A percentile compares a stretch with the other conserved stretches of the same genome.
These are phyloP conservation scores for Alternaria sp. DNA, from an alignment of 2,329 filamentous ascomycete genomes.

Conservation along the genomic window DNA sequence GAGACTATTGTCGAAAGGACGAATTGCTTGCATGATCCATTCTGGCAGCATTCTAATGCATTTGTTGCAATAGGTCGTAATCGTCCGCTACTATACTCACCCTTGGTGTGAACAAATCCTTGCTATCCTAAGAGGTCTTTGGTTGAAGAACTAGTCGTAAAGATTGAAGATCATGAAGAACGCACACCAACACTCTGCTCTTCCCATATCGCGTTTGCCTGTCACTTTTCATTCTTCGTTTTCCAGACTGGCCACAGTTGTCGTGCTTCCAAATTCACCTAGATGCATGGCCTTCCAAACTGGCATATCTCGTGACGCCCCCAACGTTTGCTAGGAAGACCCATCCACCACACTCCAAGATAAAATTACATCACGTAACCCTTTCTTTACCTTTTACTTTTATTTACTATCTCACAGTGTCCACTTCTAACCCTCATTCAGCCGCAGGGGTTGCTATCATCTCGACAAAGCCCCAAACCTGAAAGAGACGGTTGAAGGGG, in stretches of 20 bases:
- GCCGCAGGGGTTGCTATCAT: background rate
- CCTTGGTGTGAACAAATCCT: too few species aligned
- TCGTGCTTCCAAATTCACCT: background rate
- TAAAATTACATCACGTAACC: background rate
- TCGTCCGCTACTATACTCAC: too few species aligned
- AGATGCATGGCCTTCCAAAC: background rate
- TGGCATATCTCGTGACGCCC: background rate
- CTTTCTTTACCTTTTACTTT: background rate
- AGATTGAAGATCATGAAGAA: too few species aligned
- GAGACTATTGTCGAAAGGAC: too few species aligned
- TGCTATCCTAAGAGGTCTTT: too few species aligned
- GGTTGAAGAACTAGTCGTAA: too few species aligned
- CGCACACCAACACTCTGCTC: background rate
- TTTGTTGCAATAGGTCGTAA: too few species aligned
- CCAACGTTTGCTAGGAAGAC: background rate
- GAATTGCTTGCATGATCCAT: too few species aligned
- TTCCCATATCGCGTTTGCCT: too few species aligned
- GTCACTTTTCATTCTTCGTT: background rate
- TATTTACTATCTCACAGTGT: background rate
- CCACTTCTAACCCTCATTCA: background rate
- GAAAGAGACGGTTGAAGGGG: background rate
- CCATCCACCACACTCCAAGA: background rate
- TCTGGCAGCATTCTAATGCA: too few species aligned
- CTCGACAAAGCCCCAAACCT: background rate
- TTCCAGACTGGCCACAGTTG: too few species aligned